phyloP scores from a whole-genome alignment of 371 early-diverging fungal species.

The Mucor mucedo region DNA sequence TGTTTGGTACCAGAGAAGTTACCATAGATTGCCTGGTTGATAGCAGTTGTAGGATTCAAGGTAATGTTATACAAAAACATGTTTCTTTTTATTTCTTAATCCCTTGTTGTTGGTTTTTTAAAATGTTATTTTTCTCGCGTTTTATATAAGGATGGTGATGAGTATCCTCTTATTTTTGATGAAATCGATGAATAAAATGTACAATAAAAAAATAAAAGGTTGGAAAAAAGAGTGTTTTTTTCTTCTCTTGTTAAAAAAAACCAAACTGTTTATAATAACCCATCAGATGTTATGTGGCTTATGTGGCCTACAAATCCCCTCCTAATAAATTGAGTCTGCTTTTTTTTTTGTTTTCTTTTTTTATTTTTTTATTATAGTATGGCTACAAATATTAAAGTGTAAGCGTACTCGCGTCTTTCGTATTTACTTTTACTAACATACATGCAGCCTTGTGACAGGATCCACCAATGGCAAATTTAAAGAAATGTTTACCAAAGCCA shows the following conservation, averaged over 20 bases:
- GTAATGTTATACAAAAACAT: conserved; percentile 95
- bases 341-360: not conserved
- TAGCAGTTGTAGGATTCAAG: conserved; percentile 81
- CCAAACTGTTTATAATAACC: no score
- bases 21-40: conserved; percentile 84
- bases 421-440: not conserved
- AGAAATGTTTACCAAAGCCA: conserved; percentile 69
- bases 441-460: conserved; percentile 66
- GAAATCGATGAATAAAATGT: not conserved
- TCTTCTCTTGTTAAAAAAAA: no score
- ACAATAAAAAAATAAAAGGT: not conserved
- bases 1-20: conserved; percentile 91
- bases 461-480: conserved; percentile 70
- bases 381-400: conserved; percentile 1
- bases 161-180: not conserved
- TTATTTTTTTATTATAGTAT: not conserved
- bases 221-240: not conserved
- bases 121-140: not conserved
- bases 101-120: not conserved
- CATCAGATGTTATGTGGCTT: not conserved
- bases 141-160: not conserved
- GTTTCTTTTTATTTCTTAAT: conserved; percentile 30
- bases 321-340: not conserved
- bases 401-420: not conserved
- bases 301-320: not conserved